Percentiles rank a stretch among this genome's conserved stretches.
Conservation (phyloP, 352 stramenopile genomes). For the Aphanomyces astaci region DNA sequence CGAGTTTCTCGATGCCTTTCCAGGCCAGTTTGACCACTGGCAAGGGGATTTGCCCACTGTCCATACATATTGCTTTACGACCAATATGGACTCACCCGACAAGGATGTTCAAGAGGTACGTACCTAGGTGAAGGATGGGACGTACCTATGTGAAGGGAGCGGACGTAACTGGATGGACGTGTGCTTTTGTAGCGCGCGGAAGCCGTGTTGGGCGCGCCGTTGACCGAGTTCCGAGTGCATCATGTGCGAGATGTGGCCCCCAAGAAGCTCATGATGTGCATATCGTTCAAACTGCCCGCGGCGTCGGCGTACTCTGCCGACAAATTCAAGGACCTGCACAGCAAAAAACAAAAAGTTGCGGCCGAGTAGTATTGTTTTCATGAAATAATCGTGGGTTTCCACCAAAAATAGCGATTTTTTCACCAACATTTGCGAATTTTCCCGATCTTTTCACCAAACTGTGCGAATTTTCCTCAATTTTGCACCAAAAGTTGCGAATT, state of each 20-base stretch:
- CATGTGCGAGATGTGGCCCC: conserved; percentile 93
- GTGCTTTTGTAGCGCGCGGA: conserved; percentile 47
- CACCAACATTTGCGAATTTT: no score
- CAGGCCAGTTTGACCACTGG: conserved; percentile 54
- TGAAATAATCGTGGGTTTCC: not conserved
- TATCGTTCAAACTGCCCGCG: conserved; percentile 90
- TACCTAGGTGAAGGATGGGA: not conserved
- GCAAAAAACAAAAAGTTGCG: not conserved
- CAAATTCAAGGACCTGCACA: conserved; percentile 34
- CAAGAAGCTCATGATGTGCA: conserved; percentile 97
- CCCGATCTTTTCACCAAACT: no score
- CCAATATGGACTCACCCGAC: conserved; percentile 51
- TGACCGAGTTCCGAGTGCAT: conserved; percentile 60
- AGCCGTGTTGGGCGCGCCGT: conserved; percentile 45
- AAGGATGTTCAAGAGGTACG: conserved; percentile 59
- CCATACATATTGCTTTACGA: conserved; percentile 95
- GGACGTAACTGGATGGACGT: no score
- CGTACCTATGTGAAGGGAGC: no score
- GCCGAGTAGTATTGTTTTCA: no score
- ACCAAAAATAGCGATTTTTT: not conserved
- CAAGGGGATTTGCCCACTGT: conserved; percentile 74
- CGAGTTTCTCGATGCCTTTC: conserved; percentile 89
- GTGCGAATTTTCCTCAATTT: no score
- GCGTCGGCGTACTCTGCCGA: conserved; percentile 52
- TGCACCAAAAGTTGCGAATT: no score